Evolutionary conservation across 2,329 filamentous ascomycete species (phyloP).

Genomic region (Fusarium lyarnte): DNA sequence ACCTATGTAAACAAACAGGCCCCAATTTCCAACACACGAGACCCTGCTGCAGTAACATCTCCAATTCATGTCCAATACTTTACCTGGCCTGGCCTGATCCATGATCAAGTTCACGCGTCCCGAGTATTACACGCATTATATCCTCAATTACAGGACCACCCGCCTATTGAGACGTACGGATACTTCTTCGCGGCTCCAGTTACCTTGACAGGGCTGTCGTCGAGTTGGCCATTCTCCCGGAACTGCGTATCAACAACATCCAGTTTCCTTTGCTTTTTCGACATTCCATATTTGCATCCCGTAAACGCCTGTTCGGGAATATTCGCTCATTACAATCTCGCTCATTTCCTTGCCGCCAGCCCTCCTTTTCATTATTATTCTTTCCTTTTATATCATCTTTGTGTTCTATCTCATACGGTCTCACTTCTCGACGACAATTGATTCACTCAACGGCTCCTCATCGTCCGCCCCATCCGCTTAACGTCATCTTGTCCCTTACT

Average conservation of each 20-base stretch:
- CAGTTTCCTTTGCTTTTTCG: conserved; percentile 29
- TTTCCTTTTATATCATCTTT: conserved; percentile 2
- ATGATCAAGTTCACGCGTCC: conserved; percentile 20
- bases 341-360: not conserved
- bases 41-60: conserved; percentile 19
- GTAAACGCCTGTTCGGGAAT: conserved; percentile 14
- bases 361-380: not conserved
- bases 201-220: conserved; percentile 1
- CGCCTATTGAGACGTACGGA: not conserved
- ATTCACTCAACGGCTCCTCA: conserved; percentile 35
- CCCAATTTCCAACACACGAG: conserved; percentile 10
- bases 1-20: conserved; percentile 37
- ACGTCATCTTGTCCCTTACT: conserved; percentile 40
- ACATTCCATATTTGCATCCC: conserved; percentile 28
- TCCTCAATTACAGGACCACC: conserved; percentile 12
- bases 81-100: not conserved
- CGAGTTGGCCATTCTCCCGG: not conserved
- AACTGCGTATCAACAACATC: conserved; percentile 16
- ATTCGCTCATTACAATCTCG: conserved; percentile 25
- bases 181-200: conserved; percentile 1
- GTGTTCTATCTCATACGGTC: conserved; percentile 6
- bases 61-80: conserved; percentile 12
- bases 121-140: conserved; percentile 13
- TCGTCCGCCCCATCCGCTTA: conserved; percentile 32
- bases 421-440: conserved; percentile 15